These are phyloP conservation scores for Aspergillus luchuensis DNA, from an alignment of 2,329 filamentous ascomycete genomes.

Conservation along the genomic window DNA sequence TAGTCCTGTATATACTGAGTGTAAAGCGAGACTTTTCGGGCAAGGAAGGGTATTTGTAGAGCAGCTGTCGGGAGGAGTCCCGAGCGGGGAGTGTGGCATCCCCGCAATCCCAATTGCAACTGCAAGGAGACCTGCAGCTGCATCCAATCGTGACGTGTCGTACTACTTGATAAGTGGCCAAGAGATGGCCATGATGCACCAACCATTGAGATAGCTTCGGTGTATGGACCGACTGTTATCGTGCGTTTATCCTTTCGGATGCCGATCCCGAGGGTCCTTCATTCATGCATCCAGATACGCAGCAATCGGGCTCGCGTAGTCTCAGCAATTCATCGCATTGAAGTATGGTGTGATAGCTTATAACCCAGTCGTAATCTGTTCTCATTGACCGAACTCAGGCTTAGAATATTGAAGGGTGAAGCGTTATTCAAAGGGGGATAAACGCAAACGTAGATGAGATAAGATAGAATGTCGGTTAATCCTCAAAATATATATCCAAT, in stretches of 20 bases:
- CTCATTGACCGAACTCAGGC: too few species aligned
- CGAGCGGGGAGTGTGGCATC: not conserved
- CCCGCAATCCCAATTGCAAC: not conserved
- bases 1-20: not conserved
- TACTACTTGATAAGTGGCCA: not conserved
- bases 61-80: not conserved
- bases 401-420: too few species aligned
- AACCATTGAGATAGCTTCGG: not conserved
- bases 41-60: not conserved
- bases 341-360: too few species aligned
- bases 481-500: too few species aligned
- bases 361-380: too few species aligned
- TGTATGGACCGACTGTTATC: not conserved
- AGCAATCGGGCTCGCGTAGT: too few species aligned
- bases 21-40: not conserved
- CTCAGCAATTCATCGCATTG: too few species aligned
- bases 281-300: not conserved
- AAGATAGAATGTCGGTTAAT: too few species aligned
- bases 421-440: too few species aligned
- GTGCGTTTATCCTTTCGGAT: slow-evolving; percentile 3
- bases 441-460: too few species aligned
- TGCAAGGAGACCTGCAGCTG: not conserved
- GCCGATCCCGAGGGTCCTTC: slow-evolving; percentile 13
- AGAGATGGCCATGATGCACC: not conserved
- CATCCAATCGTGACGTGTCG: not conserved